Base-by-base conservation (phyloP, 345 rosid genomes). In the Lepidium aucheri region DNA sequence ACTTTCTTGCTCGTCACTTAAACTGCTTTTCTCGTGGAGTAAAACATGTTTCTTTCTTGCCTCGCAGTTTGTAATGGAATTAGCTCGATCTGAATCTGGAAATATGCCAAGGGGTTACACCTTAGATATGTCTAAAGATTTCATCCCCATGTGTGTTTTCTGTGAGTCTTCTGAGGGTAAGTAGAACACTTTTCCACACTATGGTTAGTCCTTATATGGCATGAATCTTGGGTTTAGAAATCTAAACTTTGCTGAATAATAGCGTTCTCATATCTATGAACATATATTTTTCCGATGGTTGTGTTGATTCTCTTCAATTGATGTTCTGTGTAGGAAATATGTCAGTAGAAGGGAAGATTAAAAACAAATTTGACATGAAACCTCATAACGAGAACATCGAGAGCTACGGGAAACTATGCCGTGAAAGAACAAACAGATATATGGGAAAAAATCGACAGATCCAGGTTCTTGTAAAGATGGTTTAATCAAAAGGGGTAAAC, bases 361-460 rank as follows among this genome's bases (percentile, higher is more conserved):
- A 76, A 38, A 79, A 87, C 79, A 89, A 89, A 64, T 89, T 92
- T 74, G 95, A 92, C 72, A 83, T 89, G 90, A 87, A 86, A 76
- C 98, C 89, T 30, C 85, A 85, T 66, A 71, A 72, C 35, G 93
- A 83, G 59, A 86, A 80, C 76, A 81, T 87, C 0, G 98, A 87
- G 73, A 80, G 78, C 72, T 87, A 92, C 55, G 85, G 93, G 41
- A 86, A 82, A 76, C 81, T 89, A 12, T 89, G 90, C 35, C 95
- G 95, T 26, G 96, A 89, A 67, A 77, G 96, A 58, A 80, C 95
- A 46, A 83, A 63, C 69, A 87, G 87, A 65, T 85, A 62, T 57
- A 83, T 83, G 96, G 78, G 80, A 53, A 92, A 74, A 79, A 73
- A 67, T 16, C 87, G 95, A 78, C 90, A 85, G 83, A 86, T 85